Percentiles rank a stretch among this genome's conserved stretches.
phyloP scores from a whole-genome alignment of 129 eudicot species.

The Erigeron canadensis region DNA sequence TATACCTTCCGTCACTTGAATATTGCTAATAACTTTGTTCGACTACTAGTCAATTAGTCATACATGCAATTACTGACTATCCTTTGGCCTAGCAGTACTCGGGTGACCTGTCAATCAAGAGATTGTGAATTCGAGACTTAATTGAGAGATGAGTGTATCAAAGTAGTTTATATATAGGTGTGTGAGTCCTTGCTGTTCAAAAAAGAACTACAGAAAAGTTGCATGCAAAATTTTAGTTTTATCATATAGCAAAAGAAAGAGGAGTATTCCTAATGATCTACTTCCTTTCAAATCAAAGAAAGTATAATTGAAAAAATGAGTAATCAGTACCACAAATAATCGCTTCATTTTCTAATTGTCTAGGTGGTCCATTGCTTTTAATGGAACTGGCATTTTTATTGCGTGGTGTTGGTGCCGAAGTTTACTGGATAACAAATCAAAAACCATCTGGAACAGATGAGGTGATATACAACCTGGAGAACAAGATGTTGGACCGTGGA shows the following conservation, averaged over 20 bases:
- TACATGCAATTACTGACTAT: too few species aligned
- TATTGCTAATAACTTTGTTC: neutral
- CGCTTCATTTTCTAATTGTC: neutral
- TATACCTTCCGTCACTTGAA: neutral
- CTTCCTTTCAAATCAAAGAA: neutral
- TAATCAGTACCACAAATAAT: neutral
- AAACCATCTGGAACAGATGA: constrained; percentile 66
- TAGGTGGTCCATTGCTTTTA: constrained; percentile 89
- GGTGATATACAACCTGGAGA: constrained; percentile 71
- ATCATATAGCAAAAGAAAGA: neutral
- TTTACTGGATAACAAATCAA: constrained; percentile 86
- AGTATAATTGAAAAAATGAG: constrained; percentile 3
- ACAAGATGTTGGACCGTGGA: constrained; percentile 77
- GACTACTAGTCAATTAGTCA: too few species aligned
- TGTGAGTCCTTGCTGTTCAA: too few species aligned
- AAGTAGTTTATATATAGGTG: too few species aligned
- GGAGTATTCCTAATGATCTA: constrained; percentile 3
- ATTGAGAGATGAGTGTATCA: too few species aligned
- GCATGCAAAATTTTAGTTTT: constrained; percentile 2
- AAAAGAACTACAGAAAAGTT: too few species aligned
- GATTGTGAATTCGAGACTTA: too few species aligned
- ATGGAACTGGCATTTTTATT: constrained; percentile 92
- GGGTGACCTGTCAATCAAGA: too few species aligned
- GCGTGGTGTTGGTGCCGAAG: constrained; percentile 80
- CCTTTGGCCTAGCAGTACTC: too few species aligned